Percentiles rank a stretch among this genome's conserved stretches.
phyloP scores from a whole-genome alignment of 805 yeast species.

The Candida nitratophila region DNA sequence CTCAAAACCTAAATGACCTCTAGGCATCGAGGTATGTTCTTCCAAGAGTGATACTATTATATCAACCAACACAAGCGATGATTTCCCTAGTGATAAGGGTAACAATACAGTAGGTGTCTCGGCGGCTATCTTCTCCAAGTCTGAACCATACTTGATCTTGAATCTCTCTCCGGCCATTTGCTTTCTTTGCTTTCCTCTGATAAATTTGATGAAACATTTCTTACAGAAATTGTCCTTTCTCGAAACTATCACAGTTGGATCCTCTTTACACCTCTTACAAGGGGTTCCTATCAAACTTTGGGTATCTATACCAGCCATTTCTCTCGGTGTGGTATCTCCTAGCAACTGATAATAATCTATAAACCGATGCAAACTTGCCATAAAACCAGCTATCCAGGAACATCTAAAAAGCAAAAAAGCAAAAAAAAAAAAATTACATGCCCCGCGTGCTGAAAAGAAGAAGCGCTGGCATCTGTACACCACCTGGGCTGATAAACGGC shows the following conservation, averaged over 20 bases:
- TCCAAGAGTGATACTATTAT: slow-evolving; percentile 51
- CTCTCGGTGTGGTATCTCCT: too few species aligned
- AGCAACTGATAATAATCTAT: too few species aligned
- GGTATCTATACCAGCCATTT: neutral
- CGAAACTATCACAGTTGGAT: slow-evolving; percentile 36
- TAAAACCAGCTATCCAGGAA: too few species aligned
- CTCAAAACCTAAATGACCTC: slow-evolving; percentile 64
- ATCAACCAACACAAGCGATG: slow-evolving; percentile 65
- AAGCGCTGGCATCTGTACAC: too few species aligned
- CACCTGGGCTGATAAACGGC: too few species aligned
- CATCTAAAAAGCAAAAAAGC: too few species aligned
- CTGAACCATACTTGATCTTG: slow-evolving; percentile 57
- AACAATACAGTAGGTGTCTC: slow-evolving; percentile 41
- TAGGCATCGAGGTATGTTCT: slow-evolving; percentile 53
- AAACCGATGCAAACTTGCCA: too few species aligned
- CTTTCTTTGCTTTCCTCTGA: slow-evolving; percentile 74
- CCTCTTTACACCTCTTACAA: slow-evolving; percentile 47
- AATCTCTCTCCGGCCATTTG: slow-evolving; percentile 66
- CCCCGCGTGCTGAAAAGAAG: too few species aligned
- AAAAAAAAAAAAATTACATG: too few species aligned
- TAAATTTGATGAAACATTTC: slow-evolving; percentile 62
- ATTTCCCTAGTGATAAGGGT: slow-evolving; percentile 58
- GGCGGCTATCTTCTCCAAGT: slow-evolving; percentile 17
- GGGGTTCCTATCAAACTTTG: slow-evolving; percentile 4
- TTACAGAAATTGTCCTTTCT: slow-evolving; percentile 63